A percentile compares a stretch with the other conserved stretches of the same genome.
phyloP scores from a whole-genome alignment of 331 rosid species.

The Telfairia occidentalis region DNA sequence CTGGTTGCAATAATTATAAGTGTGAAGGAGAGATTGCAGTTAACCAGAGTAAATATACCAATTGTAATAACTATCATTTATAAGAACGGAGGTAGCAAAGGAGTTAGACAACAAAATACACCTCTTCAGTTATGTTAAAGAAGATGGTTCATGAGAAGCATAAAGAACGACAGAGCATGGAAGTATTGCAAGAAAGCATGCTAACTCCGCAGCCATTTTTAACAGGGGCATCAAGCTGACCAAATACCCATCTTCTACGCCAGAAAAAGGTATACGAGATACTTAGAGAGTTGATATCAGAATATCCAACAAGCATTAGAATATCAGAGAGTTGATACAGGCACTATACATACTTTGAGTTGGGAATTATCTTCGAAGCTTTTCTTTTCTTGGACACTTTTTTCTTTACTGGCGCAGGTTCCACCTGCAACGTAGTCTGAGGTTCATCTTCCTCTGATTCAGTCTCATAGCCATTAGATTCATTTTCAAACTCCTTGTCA shows the following conservation, averaged over 20 bases:
- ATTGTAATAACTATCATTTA: background rate
- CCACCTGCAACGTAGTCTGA: slow-evolving; percentile 24
- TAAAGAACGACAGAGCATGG: background rate
- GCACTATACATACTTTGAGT: slow-evolving; percentile 40
- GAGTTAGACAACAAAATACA: background rate
- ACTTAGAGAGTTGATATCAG: too few relatives aligned
- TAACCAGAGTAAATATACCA: background rate
- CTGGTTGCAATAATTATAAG: background rate
- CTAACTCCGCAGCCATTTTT: background rate
- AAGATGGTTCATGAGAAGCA: background rate
- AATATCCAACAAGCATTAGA: background rate
- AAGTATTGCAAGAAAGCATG: background rate
- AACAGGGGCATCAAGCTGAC: background rate
- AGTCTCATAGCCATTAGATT: slow-evolving; percentile 28
- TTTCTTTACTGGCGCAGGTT: slow-evolving; percentile 19
- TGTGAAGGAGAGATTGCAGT: background rate
- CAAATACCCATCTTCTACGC: background rate
- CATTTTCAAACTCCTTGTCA: slow-evolving; percentile 38
- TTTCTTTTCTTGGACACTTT: slow-evolving; percentile 58
- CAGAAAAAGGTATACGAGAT: background rate
- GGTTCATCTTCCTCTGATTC: slow-evolving; percentile 25
- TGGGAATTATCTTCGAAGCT: slow-evolving; percentile 43
- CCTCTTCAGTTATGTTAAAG: background rate
- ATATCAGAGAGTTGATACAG: background rate
- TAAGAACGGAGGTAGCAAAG: background rate